These are phyloP conservation scores for Bacidia rubella DNA, from an alignment of 495 filamentous ascomycete species.

Conservation along the genomic window DNA sequence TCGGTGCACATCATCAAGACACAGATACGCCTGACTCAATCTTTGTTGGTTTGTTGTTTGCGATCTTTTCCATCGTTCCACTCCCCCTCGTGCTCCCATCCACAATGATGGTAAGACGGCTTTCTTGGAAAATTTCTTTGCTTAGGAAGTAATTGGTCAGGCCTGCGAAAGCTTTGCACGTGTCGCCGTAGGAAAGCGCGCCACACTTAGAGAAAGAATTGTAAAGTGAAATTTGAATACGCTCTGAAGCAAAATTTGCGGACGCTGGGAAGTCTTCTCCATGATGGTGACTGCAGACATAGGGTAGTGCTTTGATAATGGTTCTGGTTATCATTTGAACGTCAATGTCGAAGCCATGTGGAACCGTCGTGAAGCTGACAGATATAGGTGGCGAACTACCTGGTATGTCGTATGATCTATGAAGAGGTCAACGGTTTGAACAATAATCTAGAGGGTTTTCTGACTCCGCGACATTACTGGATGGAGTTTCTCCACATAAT, in stretches of 20 bases:
- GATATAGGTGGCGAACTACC: neutral
- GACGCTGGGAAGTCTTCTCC: neutral
- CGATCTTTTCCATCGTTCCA: neutral
- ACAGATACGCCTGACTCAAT: too few species aligned
- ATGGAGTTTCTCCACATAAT: too few species aligned
- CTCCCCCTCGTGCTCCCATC: neutral
- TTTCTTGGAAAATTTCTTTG: neutral
- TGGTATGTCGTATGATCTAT: slow-evolving; percentile 1
- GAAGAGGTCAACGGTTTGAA: too few species aligned
- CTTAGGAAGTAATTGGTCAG: neutral
- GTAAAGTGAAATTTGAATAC: neutral
- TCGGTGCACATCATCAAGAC: too few species aligned
- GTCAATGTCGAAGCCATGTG: neutral
- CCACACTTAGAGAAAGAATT: neutral
- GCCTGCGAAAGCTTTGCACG: slow-evolving; percentile 6
- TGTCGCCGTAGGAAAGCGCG: slow-evolving; percentile 1
- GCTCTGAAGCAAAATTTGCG: neutral
- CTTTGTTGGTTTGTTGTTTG: slow-evolving; percentile 3
- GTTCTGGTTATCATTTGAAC: neutral
- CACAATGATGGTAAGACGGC: neutral
- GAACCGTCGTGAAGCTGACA: neutral
- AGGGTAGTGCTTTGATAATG: slow-evolving; percentile 1
- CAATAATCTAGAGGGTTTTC: too few species aligned
- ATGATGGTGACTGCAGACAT: neutral
- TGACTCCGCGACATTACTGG: too few species aligned